phyloP scores from a whole-genome alignment of 768 basidiomycete species.

The Tubosaeta brunneosetosa region DNA sequence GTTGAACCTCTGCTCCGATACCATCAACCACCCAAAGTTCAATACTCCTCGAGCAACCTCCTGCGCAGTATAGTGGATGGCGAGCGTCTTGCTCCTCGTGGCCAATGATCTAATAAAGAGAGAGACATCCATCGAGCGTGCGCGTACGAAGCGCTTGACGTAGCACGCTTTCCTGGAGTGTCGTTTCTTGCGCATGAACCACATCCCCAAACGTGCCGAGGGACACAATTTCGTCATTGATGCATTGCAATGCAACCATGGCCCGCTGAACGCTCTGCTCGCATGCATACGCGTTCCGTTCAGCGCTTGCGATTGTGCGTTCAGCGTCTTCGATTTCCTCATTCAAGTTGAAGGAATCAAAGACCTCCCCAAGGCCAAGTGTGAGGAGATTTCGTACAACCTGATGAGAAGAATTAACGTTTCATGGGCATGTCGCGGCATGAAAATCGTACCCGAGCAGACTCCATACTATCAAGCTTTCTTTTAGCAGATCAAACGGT shows the following conservation, averaged over 20 bases:
- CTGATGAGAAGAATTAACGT: neutral
- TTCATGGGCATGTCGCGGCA: neutral
- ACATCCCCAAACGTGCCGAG: slow-evolving; percentile 4
- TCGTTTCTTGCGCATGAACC: slow-evolving; percentile 2
- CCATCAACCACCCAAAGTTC: slow-evolving; percentile 9
- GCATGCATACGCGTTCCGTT: neutral
- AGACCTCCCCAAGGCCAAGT: slow-evolving; percentile 12
- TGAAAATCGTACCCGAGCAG: slow-evolving; percentile 8
- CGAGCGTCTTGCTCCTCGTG: slow-evolving; percentile 13
- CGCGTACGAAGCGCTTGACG: slow-evolving; percentile 9
- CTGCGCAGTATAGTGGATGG: slow-evolving; percentile 7
- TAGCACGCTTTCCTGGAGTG: slow-evolving; percentile 6
- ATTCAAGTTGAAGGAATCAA: slow-evolving; percentile 16
- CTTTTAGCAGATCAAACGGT: slow-evolving; percentile 10
- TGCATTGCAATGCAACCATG: neutral
- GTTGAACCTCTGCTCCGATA: slow-evolving; percentile 1
- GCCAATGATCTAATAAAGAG: slow-evolving; percentile 13
- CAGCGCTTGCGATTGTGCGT: slow-evolving; percentile 6
- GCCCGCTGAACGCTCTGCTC: slow-evolving; percentile 11
- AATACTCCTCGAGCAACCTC: slow-evolving; percentile 8
- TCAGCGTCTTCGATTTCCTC: slow-evolving; percentile 8
- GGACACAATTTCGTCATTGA: neutral
- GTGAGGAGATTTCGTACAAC: slow-evolving; percentile 13
- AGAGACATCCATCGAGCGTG: slow-evolving; percentile 11
- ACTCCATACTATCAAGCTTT: slow-evolving; percentile 10